Base-by-base conservation (phyloP, 805 yeast genomes). In the Vanderwaltozyma tropicalis region DNA sequence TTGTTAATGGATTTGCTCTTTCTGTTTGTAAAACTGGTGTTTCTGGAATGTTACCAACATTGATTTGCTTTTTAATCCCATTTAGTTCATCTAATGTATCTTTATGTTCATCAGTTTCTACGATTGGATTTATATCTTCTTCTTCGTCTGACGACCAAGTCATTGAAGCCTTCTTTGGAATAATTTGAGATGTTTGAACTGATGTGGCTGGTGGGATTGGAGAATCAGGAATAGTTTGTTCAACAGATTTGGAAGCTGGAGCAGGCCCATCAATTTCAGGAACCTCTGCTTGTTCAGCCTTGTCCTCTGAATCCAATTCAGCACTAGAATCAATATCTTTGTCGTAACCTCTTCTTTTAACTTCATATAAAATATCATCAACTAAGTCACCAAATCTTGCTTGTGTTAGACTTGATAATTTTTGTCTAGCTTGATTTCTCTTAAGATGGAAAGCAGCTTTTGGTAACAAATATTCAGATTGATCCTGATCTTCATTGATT, bases 341-440 rank as follows among this genome's bases (percentile, higher is more conserved):
- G 48, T 76, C 73, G 34, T 80, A 74, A 20, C 68, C 67, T 49
- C 95, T 66, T 51, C 95, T 72, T 52, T 81, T 85, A 36, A 87
- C 83, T 60, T 92, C 98, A 57, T 67, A 84, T 31, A 82, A 67
- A 32, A 92, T 86, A 57, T 92, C 99, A 41, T 82, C 79, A 15
- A 87, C 94, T 56, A 92, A 72, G 56, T 89, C 98, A 48, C 80
- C 79, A 63, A 92, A 92, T 43, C 97, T 64, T 4, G 78, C 59
- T 35, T 78, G 77, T 2, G 95, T 92, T 41, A 92, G 71, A 34
- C 84, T 76, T 4, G 96, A 81, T 47, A 92, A 71, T 61, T 88
- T 89, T 59, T 84, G 85, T 50, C 99, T 72, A 2, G 98, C 97
- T 60, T 87, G 94, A 55, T 92, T 94, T 52, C 99, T 74, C 55